A percentile compares a stretch with the other conserved stretches of the same genome.
These are phyloP conservation scores for Chalciporus sp. DNA, from an alignment of 1,284 basidiomycete genomes.

Conservation along the genomic window DNA sequence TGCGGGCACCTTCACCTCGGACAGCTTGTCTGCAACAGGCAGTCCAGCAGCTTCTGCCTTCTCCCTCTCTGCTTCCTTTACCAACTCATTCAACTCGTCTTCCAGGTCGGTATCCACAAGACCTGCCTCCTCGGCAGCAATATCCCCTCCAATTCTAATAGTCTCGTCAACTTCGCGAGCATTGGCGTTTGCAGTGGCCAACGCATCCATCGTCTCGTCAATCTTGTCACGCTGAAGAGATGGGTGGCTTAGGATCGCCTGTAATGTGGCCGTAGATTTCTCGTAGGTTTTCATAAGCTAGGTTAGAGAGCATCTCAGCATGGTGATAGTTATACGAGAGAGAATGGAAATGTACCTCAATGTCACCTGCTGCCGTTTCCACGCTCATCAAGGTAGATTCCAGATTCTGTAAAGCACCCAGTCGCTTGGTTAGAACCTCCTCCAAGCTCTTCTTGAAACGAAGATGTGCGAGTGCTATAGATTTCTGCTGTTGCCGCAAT, in stretches of 20 bases:
- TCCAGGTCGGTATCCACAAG: constrained; percentile 65
- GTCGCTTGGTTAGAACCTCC: constrained; percentile 74
- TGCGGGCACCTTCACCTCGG: constrained; percentile 19
- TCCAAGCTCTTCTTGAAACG: constrained; percentile 81
- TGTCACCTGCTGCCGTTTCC: constrained; percentile 85
- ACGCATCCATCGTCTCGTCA: constrained; percentile 84
- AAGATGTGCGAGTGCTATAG: constrained; percentile 74
- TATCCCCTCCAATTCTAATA: constrained; percentile 66
- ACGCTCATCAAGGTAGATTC: constrained; percentile 79
- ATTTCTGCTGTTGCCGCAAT: constrained; percentile 70
- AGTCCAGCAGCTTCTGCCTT: constrained; percentile 25
- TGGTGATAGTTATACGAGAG: background rate
- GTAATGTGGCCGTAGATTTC: constrained; percentile 77
- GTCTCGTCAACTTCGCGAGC: constrained; percentile 83
- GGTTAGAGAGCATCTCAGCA: constrained; percentile 1
- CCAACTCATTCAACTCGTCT: constrained; percentile 56
- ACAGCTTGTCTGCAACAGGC: constrained; percentile 22
- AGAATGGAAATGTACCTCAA: constrained; percentile 60
- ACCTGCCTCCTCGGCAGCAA: constrained; percentile 51
- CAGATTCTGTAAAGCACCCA: constrained; percentile 74
- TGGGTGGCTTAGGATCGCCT: constrained; percentile 76
- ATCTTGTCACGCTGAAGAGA: constrained; percentile 77
- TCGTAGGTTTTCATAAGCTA: constrained; percentile 89
- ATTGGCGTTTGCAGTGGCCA: constrained; percentile 81
- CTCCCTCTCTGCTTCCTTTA: constrained; percentile 49